Percentiles rank a stretch among this genome's conserved stretches.
These are phyloP conservation scores for Penicillium sp. DNA, from an alignment of 2,329 filamentous ascomycete species.

Conservation along the genomic window DNA sequence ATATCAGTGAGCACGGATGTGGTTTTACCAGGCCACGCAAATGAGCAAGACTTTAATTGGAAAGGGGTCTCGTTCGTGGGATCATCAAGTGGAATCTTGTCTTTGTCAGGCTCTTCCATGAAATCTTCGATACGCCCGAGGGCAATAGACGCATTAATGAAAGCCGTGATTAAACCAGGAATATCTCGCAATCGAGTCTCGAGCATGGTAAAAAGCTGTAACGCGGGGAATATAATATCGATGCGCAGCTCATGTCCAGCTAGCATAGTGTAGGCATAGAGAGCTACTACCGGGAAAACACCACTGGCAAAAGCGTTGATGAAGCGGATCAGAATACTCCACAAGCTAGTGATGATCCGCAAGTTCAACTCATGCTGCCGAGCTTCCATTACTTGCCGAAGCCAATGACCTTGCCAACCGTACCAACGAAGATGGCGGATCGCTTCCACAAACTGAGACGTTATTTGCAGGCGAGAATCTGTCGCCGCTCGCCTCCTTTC, in stretches of 20 bases:
- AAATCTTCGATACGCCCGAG: conserved; percentile 78
- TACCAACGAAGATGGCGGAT: conserved; percentile 78
- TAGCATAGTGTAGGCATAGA: conserved; percentile 73
- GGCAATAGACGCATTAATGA: conserved; percentile 79
- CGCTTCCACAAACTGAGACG: conserved; percentile 80
- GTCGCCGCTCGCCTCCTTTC: conserved; percentile 66
- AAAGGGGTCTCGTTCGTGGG: conserved; percentile 29
- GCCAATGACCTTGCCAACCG: conserved; percentile 74
- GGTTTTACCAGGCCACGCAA: conserved; percentile 70
- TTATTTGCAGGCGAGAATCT: conserved; percentile 72
- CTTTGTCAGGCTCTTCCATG: conserved; percentile 79
- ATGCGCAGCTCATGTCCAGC: conserved; percentile 65
- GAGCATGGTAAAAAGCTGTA: conserved; percentile 74
- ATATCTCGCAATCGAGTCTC: conserved; percentile 69
- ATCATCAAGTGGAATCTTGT: conserved; percentile 52
- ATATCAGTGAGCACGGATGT: conserved; percentile 54
- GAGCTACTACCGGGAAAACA: conserved; percentile 73
- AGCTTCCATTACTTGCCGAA: conserved; percentile 63
- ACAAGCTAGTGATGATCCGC: conserved; percentile 60
- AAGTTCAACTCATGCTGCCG: conserved; percentile 64
- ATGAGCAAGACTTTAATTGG: conserved; percentile 60
- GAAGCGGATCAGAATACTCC: conserved; percentile 60
- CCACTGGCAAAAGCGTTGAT: conserved; percentile 68
- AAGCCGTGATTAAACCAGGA: conserved; percentile 67
- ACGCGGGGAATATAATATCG: conserved; percentile 79